Conservation (phyloP, 768 basidiomycete genomes). For the Serendipita vermifera region DNA sequence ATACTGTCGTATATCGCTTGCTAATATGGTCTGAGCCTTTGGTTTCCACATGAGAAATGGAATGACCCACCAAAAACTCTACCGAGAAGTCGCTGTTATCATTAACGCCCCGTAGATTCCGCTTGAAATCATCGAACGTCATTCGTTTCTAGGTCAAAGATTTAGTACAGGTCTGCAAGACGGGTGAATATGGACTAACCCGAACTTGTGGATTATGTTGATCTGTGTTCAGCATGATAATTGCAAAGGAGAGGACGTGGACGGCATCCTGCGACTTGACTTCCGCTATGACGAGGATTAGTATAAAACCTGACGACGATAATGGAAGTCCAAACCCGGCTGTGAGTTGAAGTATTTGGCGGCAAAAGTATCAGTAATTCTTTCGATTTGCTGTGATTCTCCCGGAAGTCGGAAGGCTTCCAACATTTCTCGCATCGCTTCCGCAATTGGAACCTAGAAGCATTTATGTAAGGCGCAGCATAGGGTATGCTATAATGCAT, state of each 20-base stretch:
- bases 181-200: conserved; percentile 33
- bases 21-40: conserved; percentile 29
- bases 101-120: conserved; percentile 88
- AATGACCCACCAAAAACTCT: conserved; percentile 59
- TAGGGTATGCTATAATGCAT: neutral
- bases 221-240: conserved; percentile 98
- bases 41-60: neutral
- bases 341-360: conserved; percentile 74
- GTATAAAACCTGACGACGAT: neutral
- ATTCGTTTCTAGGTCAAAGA: conserved; percentile 67
- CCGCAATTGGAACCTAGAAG: conserved; percentile 78
- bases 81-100: conserved; percentile 67
- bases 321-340: conserved; percentile 41
- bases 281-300: conserved; percentile 41
- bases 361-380: conserved; percentile 93
- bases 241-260: conserved; percentile 86
- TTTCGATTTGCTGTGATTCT: conserved; percentile 82
- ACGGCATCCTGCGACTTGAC: conserved; percentile 86
- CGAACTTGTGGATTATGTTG: conserved; percentile 87
- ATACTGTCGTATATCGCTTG: conserved; percentile 89
- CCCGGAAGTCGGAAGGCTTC: conserved; percentile 92
- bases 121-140: conserved; percentile 87
- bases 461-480: neutral
- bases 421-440: conserved; percentile 88
- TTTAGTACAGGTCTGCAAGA: neutral